phyloP scores from a whole-genome alignment of 2,329 filamentous ascomycete genomes.

The Didymella arachidicola region DNA sequence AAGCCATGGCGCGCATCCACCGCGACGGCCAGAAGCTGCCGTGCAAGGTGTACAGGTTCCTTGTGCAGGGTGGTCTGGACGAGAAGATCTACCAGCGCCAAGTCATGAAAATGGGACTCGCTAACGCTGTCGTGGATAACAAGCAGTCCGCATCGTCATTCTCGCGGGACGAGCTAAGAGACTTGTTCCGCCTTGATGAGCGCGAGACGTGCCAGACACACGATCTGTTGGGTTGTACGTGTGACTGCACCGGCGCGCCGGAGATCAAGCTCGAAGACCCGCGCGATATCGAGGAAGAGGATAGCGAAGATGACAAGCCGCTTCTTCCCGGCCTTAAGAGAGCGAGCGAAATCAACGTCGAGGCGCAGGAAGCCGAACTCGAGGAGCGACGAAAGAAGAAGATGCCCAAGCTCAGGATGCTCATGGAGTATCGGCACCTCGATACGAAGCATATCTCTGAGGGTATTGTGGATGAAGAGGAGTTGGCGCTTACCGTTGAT shows the following conservation, averaged over 20 bases:
- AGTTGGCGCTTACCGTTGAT: slow-evolving; percentile 53
- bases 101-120: slow-evolving; percentile 73
- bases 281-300: slow-evolving; percentile 25
- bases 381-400: slow-evolving; percentile 46
- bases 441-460: slow-evolving; percentile 46
- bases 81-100: slow-evolving; percentile 80
- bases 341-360: slow-evolving; percentile 57
- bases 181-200: slow-evolving; percentile 72
- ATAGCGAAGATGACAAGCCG: slow-evolving; percentile 38
- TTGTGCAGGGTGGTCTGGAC: slow-evolving; percentile 73
- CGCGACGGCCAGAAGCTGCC: slow-evolving; percentile 73
- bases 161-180: slow-evolving; percentile 69
- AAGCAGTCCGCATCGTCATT: slow-evolving; percentile 69
- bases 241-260: slow-evolving; percentile 61
- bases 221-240: slow-evolving; percentile 69
- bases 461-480: slow-evolving; percentile 33
- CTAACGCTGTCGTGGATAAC: slow-evolving; percentile 74
- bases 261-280: slow-evolving; percentile 26
- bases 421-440: slow-evolving; percentile 65
- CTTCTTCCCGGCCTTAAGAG: slow-evolving; percentile 42
- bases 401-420: slow-evolving; percentile 56
- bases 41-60: slow-evolving; percentile 73
- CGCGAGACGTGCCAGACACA: slow-evolving; percentile 70
- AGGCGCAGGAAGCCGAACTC: slow-evolving; percentile 55
- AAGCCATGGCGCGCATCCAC: slow-evolving; percentile 78